Evolutionary conservation across 805 yeast species (phyloP).

Genomic region (Zygosaccharomyces siamensis): DNA sequence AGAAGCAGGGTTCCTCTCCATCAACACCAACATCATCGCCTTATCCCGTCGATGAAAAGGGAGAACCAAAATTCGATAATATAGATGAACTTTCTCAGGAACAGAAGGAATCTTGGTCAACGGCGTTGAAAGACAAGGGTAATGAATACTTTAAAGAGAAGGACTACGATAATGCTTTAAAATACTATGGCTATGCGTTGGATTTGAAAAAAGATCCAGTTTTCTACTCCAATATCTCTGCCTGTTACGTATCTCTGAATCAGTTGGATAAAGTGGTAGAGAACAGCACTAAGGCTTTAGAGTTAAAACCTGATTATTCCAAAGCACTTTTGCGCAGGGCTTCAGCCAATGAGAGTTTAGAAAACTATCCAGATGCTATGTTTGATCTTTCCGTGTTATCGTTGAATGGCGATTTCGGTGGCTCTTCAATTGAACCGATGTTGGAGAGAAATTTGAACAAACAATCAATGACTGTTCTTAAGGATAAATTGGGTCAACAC

Average conservation of each 20-base stretch:
- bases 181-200: slow-evolving; percentile 74
- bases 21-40: slow-evolving; percentile 11
- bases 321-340: slow-evolving; percentile 94
- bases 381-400: slow-evolving; percentile 87
- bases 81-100: slow-evolving; percentile 43
- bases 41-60: slow-evolving; percentile 53
- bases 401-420: slow-evolving; percentile 76
- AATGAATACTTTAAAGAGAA: slow-evolving; percentile 69
- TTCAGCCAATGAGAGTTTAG: slow-evolving; percentile 80
- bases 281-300: slow-evolving; percentile 82
- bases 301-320: slow-evolving; percentile 81
- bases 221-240: slow-evolving; percentile 92
- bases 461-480: slow-evolving; percentile 69
- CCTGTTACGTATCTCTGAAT: slow-evolving; percentile 81
- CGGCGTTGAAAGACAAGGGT: slow-evolving; percentile 83
- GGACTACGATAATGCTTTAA: slow-evolving; percentile 70
- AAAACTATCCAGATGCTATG: slow-evolving; percentile 76
- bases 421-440: slow-evolving; percentile 69
- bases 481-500: slow-evolving; percentile 46
- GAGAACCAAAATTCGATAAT: slow-evolving; percentile 52
- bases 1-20: slow-evolving; percentile 33
- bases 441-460: slow-evolving; percentile 83
- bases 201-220: slow-evolving; percentile 75
- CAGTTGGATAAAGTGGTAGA: slow-evolving; percentile 79
- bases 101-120: slow-evolving; percentile 60